Conservation (phyloP, 257 asterid species). For the Petunia axillaris region DNA sequence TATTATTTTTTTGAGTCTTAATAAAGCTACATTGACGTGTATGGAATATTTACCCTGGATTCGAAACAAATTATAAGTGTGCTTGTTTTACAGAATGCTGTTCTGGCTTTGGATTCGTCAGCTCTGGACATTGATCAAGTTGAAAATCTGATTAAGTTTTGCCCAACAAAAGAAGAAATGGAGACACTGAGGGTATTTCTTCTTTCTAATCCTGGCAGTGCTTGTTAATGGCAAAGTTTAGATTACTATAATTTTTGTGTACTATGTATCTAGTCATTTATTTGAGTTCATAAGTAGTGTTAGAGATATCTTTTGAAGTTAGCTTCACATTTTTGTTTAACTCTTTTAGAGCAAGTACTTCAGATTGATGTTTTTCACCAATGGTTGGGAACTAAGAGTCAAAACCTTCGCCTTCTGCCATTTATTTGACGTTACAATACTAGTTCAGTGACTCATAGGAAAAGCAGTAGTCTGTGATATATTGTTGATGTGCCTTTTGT, state of each 20-base stretch:
- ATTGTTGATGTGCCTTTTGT: conserved; percentile 11
- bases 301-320: conserved; percentile 2
- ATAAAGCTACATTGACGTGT: conserved; percentile 7
- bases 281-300: neutral
- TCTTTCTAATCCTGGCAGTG: conserved; percentile 14
- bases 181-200: conserved; percentile 79
- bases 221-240: conserved; percentile 19
- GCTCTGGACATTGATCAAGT: conserved; percentile 98
- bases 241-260: neutral
- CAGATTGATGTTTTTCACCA: neutral
- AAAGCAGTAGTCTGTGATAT: neutral
- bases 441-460: neutral
- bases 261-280: neutral
- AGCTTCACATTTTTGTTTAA: neutral
- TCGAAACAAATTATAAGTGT: neutral
- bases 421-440: neutral
- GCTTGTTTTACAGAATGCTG: conserved; percentile 60
- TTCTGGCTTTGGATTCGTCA: conserved; percentile 89
- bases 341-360: conserved; percentile 6
- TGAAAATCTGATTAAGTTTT: conserved; percentile 95
- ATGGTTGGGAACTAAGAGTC: conserved; percentile 7
- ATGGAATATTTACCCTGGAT: conserved; percentile 7
- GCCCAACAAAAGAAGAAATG: conserved; percentile 99
- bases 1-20: neutral
- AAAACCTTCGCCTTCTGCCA: neutral